Base-by-base conservation (phyloP, 2,329 filamentous ascomycete species). In the Anisogramma anomala region DNA sequence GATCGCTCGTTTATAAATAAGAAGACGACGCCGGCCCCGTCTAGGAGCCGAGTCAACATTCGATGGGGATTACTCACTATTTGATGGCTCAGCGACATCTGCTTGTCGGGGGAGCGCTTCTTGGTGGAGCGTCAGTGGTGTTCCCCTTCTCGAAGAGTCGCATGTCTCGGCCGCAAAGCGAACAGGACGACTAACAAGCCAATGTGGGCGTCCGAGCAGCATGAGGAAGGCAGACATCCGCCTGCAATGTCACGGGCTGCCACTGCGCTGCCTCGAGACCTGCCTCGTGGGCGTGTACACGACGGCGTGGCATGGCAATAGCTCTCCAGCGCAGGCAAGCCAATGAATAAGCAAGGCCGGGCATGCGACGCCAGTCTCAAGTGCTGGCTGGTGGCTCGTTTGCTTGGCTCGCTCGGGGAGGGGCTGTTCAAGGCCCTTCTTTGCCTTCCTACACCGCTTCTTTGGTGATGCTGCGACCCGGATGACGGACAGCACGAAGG, bases 91-190 rank as follows among this genome's bases (percentile, higher is more conserved):
- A 25, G 31, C 25, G 25, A 39, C 26, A 41, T 14, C 17, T 26
- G 25, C 25, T 34, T 31, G n/a, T n/a, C n/a, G n/a, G n/a, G n/a
- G n/a, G 33, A 23, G 25, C 40, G 39, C 32, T 4, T 32, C 26
- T 23, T 27, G 10, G 20, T 17, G 18, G n/a, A n/a, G n/a, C n/a
- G n/a, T n/a, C n/a, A n/a, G n/a, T n/a, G n/a, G n/a, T n/a, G n/a
- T n/a, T n/a, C n/a, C n/a, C n/a, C n/a, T 33, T 30, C 17, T 17
- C 26, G n/a, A n/a, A 6, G 15, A 28, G n/a, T n/a, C 33, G 9
- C 18, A 18, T 37, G 41, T 47, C 41, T 47, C 45, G 41, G 45
- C 34, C 38, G 45, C 37, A 41, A 36, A 41, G 19, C n/a, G 26
- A 41, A n/a, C 19, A 22, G 18, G 3, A 15, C 14, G 2, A 27